Evolutionary conservation across 805 yeast genomes (phyloP), one percentile per base, ranked within the genome.

Genomic region (Pichia nakasei): DNA sequence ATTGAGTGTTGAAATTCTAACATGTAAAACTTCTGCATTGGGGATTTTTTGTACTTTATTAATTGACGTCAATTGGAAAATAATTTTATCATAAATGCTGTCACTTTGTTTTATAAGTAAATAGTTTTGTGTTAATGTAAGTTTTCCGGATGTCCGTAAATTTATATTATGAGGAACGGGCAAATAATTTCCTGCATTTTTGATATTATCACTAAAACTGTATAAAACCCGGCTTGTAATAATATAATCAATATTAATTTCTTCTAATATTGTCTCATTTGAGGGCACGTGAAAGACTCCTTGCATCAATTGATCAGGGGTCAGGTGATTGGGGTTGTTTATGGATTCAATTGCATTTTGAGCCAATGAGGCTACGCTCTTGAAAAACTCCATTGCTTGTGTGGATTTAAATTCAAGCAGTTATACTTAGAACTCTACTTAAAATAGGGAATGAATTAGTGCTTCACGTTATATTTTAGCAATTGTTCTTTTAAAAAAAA

Each of bases 41-140:
- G 95, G 94, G 19, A 87, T 72, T 42, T 97, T 71, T 58, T 91
- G 96, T 17, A 93, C 94, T 48, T 87, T 80, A 55, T 83, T 80
- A 33, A 93, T 66, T 1, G 95, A 77, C 2, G 89, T 77, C 35
- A 93, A 64, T 48, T 91, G 93, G 24, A 91, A 53, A 3, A 72
- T 72, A 55, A 91, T 75, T 6, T 77, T 72, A 57, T 79, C 74
- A 44, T 78, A 70, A 38, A 72, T 70, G 53, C 87, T 94, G 52
- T 77, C 78, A 7, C 76, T 72, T 52, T 85, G 87, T 47, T 76
- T 70, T 56, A 89, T 91, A 20, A 85, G 76, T 32, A 93, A 58
- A 57, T 78, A 93, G 50, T 82, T 85, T 44, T 78, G 78, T 1
- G 95, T 83, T 37, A 93, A 60, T 52, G 68, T 81, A n/a, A 89